phyloP scores from a whole-genome alignment of 2,329 filamentous ascomycete species.

The Aspergillus sp. region DNA sequence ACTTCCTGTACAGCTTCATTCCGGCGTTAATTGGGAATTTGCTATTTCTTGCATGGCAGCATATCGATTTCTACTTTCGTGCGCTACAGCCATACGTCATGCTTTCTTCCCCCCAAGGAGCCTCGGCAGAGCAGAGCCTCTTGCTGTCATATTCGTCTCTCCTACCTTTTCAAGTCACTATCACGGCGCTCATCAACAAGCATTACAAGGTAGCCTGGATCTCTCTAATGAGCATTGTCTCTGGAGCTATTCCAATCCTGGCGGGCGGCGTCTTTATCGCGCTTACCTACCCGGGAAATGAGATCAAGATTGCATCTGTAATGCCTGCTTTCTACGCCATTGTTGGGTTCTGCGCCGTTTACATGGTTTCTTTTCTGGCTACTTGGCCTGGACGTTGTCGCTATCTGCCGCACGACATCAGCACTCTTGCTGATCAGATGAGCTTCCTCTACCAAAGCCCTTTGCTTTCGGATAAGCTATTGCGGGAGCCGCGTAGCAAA shows the following conservation, averaged over 20 bases:
- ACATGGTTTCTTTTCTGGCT: slow-evolving; percentile 61
- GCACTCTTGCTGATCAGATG: slow-evolving; percentile 72
- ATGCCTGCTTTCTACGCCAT: slow-evolving; percentile 71
- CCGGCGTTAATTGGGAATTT: slow-evolving; percentile 59
- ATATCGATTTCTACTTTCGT: slow-evolving; percentile 61
- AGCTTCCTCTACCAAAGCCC: slow-evolving; percentile 74
- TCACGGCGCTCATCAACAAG: slow-evolving; percentile 53
- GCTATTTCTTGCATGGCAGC: slow-evolving; percentile 59
- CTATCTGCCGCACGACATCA: slow-evolving; percentile 71
- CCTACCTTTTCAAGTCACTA: slow-evolving; percentile 53
- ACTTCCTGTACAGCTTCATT: slow-evolving; percentile 78
- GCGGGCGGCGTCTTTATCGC: slow-evolving; percentile 64
- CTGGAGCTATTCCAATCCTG: slow-evolving; percentile 56
- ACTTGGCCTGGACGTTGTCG: slow-evolving; percentile 61
- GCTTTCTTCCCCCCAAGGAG: slow-evolving; percentile 52
- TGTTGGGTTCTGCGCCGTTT: slow-evolving; percentile 71
- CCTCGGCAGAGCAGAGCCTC: slow-evolving; percentile 55
- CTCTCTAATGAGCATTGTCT: slow-evolving; percentile 54
- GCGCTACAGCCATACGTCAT: slow-evolving; percentile 59
- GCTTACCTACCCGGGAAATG: slow-evolving; percentile 53
- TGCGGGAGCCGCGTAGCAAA: slow-evolving; percentile 67
- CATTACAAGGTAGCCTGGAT: slow-evolving; percentile 60
- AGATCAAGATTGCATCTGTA: slow-evolving; percentile 66
- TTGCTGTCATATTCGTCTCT: slow-evolving; percentile 58
- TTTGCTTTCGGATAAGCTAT: slow-evolving; percentile 69